Evolutionary conservation across 1,284 basidiomycete species (phyloP).

Genomic region (Cystobasidium sp.): DNA sequence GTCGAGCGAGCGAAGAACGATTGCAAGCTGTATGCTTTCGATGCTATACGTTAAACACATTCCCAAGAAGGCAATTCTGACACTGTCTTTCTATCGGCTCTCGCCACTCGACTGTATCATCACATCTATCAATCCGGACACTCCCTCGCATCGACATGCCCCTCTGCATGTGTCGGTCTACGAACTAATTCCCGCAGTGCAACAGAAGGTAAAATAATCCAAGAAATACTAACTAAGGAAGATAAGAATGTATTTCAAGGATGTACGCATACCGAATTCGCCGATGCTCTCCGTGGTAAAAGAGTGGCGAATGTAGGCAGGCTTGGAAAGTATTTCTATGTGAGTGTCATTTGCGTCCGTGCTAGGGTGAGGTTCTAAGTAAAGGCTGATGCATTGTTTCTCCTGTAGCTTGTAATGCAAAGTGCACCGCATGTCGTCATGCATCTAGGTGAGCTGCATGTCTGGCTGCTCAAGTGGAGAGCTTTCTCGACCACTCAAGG

Average conservation of each 20-base stretch:
- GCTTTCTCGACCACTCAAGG: not conserved
- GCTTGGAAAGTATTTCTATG: slow-evolving; percentile 69
- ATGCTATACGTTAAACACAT: not conserved
- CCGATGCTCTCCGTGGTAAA: slow-evolving; percentile 64
- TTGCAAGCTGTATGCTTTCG: slow-evolving; percentile 58
- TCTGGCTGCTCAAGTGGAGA: not conserved
- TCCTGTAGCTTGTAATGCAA: slow-evolving; percentile 7
- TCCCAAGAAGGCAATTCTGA: not conserved
- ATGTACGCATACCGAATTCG: slow-evolving; percentile 68
- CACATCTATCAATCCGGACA: not conserved
- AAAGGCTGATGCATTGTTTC: not conserved
- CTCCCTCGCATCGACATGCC: not conserved
- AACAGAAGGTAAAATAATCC: slow-evolving; percentile 66
- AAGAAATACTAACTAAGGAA: slow-evolving; percentile 65
- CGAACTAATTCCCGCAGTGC: slow-evolving; percentile 51
- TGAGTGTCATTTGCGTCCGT: slow-evolving; percentile 45
- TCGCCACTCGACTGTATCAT: not conserved
- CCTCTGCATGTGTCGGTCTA: not conserved
- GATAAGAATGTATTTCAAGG: slow-evolving; percentile 74
- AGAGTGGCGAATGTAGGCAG: slow-evolving; percentile 67
- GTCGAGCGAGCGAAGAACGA: slow-evolving; percentile 72
- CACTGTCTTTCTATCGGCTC: too few species aligned
- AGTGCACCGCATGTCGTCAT: slow-evolving; percentile 2
- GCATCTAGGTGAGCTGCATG: slow-evolving; percentile 46
- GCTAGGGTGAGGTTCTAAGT: not conserved